These are phyloP conservation scores for Saturnispora saitoi DNA, from an alignment of 805 yeast species.

Conservation along the genomic window DNA sequence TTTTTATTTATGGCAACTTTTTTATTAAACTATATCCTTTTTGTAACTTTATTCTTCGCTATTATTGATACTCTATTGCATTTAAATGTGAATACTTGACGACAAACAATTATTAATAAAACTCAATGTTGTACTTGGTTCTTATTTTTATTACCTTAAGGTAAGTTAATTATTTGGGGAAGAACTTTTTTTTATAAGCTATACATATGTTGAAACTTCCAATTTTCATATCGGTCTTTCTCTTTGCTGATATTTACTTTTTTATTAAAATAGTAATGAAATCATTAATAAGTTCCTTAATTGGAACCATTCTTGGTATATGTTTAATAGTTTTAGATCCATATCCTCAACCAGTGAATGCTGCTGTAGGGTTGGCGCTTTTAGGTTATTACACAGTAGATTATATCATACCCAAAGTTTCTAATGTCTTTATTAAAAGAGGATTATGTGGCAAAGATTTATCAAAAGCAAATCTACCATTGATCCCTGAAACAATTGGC, in stretches of 20 bases:
- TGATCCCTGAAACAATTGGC: constrained; percentile 90
- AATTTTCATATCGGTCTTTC: not conserved
- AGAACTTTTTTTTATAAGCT: too few relatives aligned
- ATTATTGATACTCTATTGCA: too few relatives aligned
- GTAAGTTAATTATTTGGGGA: too few relatives aligned
- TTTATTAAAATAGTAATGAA: not conserved
- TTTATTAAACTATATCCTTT: too few relatives aligned
- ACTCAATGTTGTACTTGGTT: too few relatives aligned
- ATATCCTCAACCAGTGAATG: constrained; percentile 34
- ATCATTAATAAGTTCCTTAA: not conserved
- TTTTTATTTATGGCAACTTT: too few relatives aligned
- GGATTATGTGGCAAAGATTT: constrained; percentile 85
- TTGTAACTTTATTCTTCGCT: too few relatives aligned
- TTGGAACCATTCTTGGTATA: not conserved
- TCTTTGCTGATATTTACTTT: not conserved
- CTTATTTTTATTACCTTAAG: too few relatives aligned
- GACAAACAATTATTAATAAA: too few relatives aligned
- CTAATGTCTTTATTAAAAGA: constrained; percentile 55
- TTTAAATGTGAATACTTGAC: too few relatives aligned
- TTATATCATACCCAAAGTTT: constrained; percentile 59
- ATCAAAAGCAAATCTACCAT: constrained; percentile 65
- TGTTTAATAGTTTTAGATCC: not conserved
- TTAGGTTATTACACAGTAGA: constrained; percentile 57
- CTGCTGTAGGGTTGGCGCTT: constrained; percentile 60
- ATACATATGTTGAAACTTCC: not conserved